Conservation (phyloP, 2,329 filamentous ascomycete genomes). For the Diaporthe helianthi region DNA sequence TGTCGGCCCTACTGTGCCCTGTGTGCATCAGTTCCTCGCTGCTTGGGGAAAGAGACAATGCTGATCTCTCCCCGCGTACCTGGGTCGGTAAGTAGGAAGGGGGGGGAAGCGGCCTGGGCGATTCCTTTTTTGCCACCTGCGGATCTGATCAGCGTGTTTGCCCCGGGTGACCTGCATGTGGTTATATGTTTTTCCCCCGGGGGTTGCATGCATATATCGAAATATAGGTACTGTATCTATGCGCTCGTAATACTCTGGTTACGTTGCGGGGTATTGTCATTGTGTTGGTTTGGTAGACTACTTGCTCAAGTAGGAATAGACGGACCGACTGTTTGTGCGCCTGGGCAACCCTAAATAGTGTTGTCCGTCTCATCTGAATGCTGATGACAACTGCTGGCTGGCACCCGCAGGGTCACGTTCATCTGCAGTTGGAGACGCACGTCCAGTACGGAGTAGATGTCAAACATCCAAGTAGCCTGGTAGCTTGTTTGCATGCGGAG, state of each 20-base stretch:
- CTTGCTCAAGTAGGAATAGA: slow-evolving; percentile 6
- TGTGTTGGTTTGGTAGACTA: background rate
- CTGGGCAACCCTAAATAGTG: slow-evolving; percentile 14
- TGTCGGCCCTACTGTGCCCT: slow-evolving; percentile 23
- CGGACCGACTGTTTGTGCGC: slow-evolving; percentile 17
- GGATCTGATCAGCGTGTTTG: background rate
- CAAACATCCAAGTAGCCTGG: too few species aligned
- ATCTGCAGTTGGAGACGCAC: slow-evolving; percentile 11
- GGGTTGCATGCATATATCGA: background rate
- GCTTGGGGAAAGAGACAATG: background rate
- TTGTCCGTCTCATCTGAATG: slow-evolving; percentile 4
- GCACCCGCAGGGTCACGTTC: slow-evolving; percentile 19
- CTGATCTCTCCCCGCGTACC: background rate
- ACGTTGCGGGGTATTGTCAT: background rate
- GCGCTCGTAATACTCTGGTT: background rate
- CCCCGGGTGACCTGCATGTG: background rate
- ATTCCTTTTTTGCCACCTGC: slow-evolving; percentile 8
- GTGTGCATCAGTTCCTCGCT: background rate
- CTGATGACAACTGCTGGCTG: slow-evolving; percentile 8
- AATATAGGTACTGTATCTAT: background rate
- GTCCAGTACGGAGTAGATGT: slow-evolving; percentile 13
- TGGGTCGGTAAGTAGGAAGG: background rate
- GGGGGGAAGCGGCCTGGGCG: background rate
- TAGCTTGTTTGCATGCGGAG: background rate
- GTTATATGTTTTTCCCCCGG: background rate